These are phyloP conservation scores for Hypoxylon sp. DNA, from an alignment of 2,329 filamentous ascomycete genomes.

Conservation along the genomic window DNA sequence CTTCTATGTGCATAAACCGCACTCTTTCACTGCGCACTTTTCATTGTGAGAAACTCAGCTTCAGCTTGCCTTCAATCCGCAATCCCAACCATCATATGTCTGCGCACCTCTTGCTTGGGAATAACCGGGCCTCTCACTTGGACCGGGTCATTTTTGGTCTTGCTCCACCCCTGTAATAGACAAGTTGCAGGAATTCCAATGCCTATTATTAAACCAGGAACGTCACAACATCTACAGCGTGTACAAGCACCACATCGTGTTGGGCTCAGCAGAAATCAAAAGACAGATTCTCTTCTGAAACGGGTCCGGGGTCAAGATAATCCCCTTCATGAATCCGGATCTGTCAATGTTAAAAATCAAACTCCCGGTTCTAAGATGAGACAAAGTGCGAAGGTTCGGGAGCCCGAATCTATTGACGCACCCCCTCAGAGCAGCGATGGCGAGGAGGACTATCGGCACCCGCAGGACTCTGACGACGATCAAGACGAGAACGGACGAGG, in stretches of 20 bases:
- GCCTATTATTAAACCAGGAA: conserved; percentile 23
- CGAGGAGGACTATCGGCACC: conserved; percentile 42
- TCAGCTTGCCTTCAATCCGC: not conserved
- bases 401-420: conserved; percentile 47
- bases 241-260: conserved; percentile 3
- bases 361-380: conserved; percentile 33
- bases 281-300: conserved; percentile 34
- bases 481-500: conserved; percentile 50
- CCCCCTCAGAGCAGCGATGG: conserved; percentile 50
- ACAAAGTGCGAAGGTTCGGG: conserved; percentile 26
- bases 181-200: conserved; percentile 9
- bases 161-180: conserved; percentile 2
- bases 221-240: not conserved
- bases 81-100: conserved; percentile 8
- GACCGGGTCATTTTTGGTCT: not conserved
- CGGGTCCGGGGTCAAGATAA: conserved; percentile 26
- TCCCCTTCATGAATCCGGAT: conserved; percentile 12
- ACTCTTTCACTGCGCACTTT: conserved; percentile 3
- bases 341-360: conserved; percentile 16
- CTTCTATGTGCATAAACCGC: conserved; percentile 4
- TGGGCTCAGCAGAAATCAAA: conserved; percentile 40
- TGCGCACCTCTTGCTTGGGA: not conserved
- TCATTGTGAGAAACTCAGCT: conserved; percentile 20
- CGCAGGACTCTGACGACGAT: conserved; percentile 47
- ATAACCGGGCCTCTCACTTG: conserved; percentile 6